Evolutionary conservation across 1,139 yeast species (phyloP).

Genomic region (Suhomyces panamericanus): DNA sequence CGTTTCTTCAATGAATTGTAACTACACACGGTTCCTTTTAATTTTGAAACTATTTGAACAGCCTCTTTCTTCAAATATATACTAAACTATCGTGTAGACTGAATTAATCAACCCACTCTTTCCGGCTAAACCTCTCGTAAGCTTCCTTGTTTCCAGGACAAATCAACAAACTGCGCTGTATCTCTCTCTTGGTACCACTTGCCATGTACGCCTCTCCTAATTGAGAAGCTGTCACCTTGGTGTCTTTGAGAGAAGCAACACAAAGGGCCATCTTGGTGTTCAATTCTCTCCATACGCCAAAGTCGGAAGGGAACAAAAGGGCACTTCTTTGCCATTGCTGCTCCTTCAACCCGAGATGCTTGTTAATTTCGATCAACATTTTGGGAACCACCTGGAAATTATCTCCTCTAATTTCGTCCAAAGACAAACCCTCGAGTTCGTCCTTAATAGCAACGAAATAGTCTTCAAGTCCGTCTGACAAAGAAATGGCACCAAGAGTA

Average conservation of each 20-base stretch:
- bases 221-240: conserved; percentile 53
- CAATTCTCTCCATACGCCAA: conserved; percentile 65
- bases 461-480: conserved; percentile 61
- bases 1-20: too few relatives aligned
- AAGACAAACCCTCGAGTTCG: conserved; percentile 57
- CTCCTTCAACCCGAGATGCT: conserved; percentile 25
- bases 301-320: conserved; percentile 69
- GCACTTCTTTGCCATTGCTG: conserved; percentile 70
- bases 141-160: conserved; percentile 25
- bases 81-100: too few relatives aligned
- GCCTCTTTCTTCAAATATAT: too few relatives aligned
- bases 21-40: too few relatives aligned
- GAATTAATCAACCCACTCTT: too few relatives aligned
- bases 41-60: too few relatives aligned
- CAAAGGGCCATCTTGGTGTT: conserved; percentile 47
- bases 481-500: conserved; percentile 77
- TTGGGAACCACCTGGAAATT: conserved; percentile 57
- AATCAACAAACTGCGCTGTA: conserved; percentile 56
- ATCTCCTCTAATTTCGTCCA: conserved; percentile 52
- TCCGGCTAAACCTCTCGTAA: conserved; percentile 5
- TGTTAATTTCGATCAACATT: conserved; percentile 54
- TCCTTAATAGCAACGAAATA: conserved; percentile 64
- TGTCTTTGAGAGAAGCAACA: conserved; percentile 49
- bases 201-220: conserved; percentile 53
- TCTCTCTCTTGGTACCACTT: conserved; percentile 48